Conservation (phyloP, 2,329 filamentous ascomycete species). For the Epichloe bromicola region DNA sequence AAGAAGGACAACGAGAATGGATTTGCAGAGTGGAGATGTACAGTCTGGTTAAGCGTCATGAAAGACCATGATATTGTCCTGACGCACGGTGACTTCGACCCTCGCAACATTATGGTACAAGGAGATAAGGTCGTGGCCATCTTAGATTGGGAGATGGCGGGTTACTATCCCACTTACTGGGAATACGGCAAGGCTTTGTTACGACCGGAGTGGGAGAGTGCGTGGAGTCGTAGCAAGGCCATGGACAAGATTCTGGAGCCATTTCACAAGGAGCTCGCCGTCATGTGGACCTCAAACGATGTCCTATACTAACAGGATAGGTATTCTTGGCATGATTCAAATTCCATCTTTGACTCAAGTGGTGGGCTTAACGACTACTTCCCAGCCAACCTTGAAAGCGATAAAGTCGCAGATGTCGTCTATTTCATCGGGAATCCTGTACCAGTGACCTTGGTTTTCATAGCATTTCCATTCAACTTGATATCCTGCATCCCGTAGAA, state of each 20-base stretch:
- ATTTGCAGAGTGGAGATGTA: slow-evolving; percentile 6
- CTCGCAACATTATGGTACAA: slow-evolving; percentile 23
- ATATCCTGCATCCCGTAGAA: no score
- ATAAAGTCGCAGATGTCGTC: no score
- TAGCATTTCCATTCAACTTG: no score
- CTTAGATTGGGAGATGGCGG: slow-evolving; percentile 28
- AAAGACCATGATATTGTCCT: slow-evolving; percentile 19
- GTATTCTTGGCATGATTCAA: no score
- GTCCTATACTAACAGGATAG: no score
- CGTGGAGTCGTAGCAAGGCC: slow-evolving; percentile 3
- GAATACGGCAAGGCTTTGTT: slow-evolving; percentile 7
- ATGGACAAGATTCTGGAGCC: slow-evolving; percentile 5
- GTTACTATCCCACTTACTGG: slow-evolving; percentile 24
- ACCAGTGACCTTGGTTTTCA: no score
- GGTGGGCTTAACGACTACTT: no score
- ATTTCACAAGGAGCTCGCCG: slow-evolving; percentile 5
- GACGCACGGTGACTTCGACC: slow-evolving; percentile 32
- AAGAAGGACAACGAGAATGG: slow-evolving; percentile 2
- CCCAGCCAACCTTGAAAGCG: no score
- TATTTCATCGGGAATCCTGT: no score
- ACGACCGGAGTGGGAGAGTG: slow-evolving; percentile 2
- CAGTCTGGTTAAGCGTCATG: slow-evolving; percentile 8
- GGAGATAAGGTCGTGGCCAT: slow-evolving; percentile 24
- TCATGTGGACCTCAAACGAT: background rate
- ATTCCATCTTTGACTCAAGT: no score